These are phyloP conservation scores for Coemansia erecta DNA, from an alignment of 192 early-diverging fungal genomes.

Conservation along the genomic window DNA sequence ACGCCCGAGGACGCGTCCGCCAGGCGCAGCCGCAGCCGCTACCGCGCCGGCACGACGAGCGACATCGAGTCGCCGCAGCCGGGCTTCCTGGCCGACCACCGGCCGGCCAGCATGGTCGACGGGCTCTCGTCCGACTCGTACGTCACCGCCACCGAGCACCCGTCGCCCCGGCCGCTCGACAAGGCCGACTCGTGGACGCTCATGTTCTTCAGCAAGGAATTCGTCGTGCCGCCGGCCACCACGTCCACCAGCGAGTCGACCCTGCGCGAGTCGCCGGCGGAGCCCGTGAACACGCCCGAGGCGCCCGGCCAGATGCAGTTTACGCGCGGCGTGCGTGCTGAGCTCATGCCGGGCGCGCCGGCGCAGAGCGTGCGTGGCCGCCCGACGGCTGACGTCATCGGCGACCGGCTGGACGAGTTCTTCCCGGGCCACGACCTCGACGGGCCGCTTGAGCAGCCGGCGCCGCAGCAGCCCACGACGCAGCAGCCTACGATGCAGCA, in stretches of 20 bases:
- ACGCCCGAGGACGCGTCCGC: neutral
- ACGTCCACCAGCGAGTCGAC: neutral
- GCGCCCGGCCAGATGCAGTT: slow-evolving; percentile 39
- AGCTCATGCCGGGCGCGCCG: slow-evolving; percentile 35
- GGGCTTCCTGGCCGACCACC: slow-evolving; percentile 4
- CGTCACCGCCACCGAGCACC: slow-evolving; percentile 6
- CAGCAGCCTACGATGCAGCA: neutral
- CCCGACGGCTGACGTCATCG: slow-evolving; percentile 65
- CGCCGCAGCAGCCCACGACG: neutral
- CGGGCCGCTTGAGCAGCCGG: slow-evolving; percentile 61
- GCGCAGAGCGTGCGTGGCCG: slow-evolving; percentile 43
- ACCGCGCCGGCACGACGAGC: slow-evolving; percentile 51
- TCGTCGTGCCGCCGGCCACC: slow-evolving; percentile 21
- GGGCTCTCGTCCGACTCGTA: neutral
- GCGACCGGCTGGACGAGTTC: slow-evolving; percentile 66
- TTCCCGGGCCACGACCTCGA: slow-evolving; percentile 77
- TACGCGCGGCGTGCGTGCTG: slow-evolving; percentile 44
- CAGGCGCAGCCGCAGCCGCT: slow-evolving; percentile 38
- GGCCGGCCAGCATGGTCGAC: slow-evolving; percentile 48
- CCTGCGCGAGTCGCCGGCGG: neutral
- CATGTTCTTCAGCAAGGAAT: slow-evolving; percentile 54
- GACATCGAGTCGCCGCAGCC: slow-evolving; percentile 44
- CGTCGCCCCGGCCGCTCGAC: slow-evolving; percentile 12
- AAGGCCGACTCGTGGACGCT: slow-evolving; percentile 50
- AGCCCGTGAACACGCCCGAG: neutral